Evolutionary conservation across 2,329 filamentous ascomycete genomes (phyloP), one percentile per base, ranked within the genome.

Genomic region (Colletotrichum limetticola): DNA sequence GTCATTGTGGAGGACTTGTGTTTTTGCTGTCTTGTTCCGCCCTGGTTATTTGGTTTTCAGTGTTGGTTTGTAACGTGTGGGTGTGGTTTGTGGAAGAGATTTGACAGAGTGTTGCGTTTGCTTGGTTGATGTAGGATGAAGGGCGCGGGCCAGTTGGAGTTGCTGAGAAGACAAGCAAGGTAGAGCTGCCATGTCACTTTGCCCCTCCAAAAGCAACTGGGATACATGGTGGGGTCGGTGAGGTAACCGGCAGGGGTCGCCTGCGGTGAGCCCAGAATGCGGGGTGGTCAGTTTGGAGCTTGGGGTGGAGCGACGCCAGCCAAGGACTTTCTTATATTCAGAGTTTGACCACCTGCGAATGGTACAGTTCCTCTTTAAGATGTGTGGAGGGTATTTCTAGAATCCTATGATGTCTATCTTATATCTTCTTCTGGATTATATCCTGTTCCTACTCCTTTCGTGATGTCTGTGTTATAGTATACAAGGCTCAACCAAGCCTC

Each of bases 1-100:
- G 78, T n/a, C 73, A 74, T 74, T 32, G 4, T 49, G 67, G 67
- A 55, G 9, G 70, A n/a, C 4, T 32, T 32, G 11, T 42, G 37
- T 7, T 19, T 42, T 19, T 46, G 42, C 16, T n/a, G 6, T 46
- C 7, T n/a, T 30, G 1, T 57, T 46, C 9, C 19, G 19, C 5
- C 7, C 16, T 56, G 56, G 19, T 22, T 22, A 2, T 14, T 6
- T 42, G 12, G 24, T 9, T 46, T 16, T 14, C 5, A 11, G 11
- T 35, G n/a, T 9, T 3, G 30, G 32, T 28, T 32, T 59, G 22
- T 32, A 35, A 35, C 32, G 32, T 28, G 30, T 12, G n/a, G 14
- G 9, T 14, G n/a, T 4, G 22, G 14, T n/a, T 19, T 59, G 14
- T 30, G 26, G 11, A 9, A 49, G 42, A 8, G 8, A n/a, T n/a